A percentile compares a stretch with the other conserved stretches of the same genome.
phyloP scores from a whole-genome alignment of 768 basidiomycete species.

The Lactarius hatsudake region DNA sequence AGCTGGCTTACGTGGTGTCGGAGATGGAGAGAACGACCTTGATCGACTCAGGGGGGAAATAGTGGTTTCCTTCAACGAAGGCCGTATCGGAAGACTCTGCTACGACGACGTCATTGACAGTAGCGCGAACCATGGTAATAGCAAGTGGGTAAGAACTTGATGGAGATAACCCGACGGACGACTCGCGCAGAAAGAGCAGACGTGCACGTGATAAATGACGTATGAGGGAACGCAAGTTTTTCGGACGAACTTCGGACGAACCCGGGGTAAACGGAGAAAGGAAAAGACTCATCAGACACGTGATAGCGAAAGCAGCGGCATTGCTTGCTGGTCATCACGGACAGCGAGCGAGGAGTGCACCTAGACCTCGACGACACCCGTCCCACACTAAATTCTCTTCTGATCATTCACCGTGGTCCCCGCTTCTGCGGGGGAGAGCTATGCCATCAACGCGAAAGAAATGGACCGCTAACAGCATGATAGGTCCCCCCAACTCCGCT shows the following conservation, averaged over 20 bases:
- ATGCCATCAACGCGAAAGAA: conserved; percentile 59
- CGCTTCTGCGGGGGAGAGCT: conserved; percentile 62
- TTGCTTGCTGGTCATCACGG: conserved; percentile 3
- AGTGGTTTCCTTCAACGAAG: conserved; percentile 65
- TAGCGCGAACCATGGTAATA: conserved; percentile 47
- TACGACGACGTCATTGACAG: conserved; percentile 48
- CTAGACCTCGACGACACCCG: neutral
- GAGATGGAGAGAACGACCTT: conserved; percentile 46
- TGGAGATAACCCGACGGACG: neutral
- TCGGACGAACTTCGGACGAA: neutral
- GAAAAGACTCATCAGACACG: neutral
- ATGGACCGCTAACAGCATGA: conserved; percentile 80
- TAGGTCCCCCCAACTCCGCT: conserved; percentile 50
- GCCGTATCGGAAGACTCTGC: conserved; percentile 57
- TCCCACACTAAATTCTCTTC: conserved; percentile 5
- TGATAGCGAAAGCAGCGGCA: neutral
- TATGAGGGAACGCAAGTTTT: too few species aligned
- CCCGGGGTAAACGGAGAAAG: neutral
- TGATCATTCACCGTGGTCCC: conserved; percentile 28
- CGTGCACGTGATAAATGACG: neutral
- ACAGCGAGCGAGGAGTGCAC: conserved; percentile 1
- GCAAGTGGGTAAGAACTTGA: neutral
- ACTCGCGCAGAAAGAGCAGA: neutral
- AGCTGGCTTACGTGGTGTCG: conserved; percentile 43
- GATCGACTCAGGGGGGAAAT: conserved; percentile 63